These are phyloP conservation scores for Nicotiana obtusifolia DNA, from an alignment of 257 asterid genomes.

Conservation along the genomic window DNA sequence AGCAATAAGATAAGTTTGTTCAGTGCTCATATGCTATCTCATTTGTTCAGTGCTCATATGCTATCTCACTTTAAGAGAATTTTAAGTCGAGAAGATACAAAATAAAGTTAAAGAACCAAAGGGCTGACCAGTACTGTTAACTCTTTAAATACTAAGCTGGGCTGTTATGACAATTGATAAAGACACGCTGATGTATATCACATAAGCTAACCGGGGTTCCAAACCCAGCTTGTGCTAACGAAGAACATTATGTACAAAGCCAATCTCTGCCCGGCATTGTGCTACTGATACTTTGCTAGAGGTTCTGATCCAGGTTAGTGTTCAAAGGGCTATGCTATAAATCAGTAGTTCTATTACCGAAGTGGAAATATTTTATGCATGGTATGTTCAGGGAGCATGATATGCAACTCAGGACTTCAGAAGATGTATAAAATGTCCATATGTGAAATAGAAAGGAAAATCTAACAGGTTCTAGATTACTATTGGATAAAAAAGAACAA, in stretches of 20 bases:
- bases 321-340: not conserved
- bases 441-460: not conserved
- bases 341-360: not conserved
- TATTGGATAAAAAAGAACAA: not conserved
- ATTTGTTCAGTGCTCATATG: not conserved
- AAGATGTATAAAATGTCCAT: not conserved
- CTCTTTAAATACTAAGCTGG: too few relatives aligned
- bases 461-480: not conserved
- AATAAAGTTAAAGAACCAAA: not conserved
- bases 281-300: not conserved
- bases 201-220: not conserved
- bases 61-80: not conserved
- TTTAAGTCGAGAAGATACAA: not conserved
- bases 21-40: not conserved
- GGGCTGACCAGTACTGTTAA: too few relatives aligned
- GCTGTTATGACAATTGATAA: not conserved
- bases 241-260: not conserved
- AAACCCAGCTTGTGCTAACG: not conserved
- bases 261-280: not conserved
- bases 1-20: not conserved
- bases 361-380: not conserved
- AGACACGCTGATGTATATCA: not conserved
- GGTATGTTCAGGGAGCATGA: constrained; percentile 1
- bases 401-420: not conserved
- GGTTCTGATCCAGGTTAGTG: not conserved